These are phyloP conservation scores for Lactarius trivialis DNA, from an alignment of 768 basidiomycete species.

Conservation along the genomic window DNA sequence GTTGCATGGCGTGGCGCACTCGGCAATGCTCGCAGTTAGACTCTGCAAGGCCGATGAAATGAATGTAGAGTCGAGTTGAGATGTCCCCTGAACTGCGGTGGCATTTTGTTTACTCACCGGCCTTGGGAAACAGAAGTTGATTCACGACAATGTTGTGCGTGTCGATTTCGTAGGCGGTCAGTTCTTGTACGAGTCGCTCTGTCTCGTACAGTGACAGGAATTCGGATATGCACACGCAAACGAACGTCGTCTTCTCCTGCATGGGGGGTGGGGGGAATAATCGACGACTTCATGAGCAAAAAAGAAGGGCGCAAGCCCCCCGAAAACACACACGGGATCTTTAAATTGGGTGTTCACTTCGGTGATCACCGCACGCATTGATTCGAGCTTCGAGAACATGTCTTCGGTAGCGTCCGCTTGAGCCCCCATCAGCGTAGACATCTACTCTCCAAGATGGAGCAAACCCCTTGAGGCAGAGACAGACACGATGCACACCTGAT, in stretches of 20 bases:
- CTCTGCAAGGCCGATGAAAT: constrained; percentile 36
- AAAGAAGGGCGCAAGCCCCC: not conserved
- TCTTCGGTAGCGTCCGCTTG: constrained; percentile 88
- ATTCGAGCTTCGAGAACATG: constrained; percentile 97
- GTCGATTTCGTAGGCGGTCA: constrained; percentile 92
- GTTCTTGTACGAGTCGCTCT: constrained; percentile 93
- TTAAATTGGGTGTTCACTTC: constrained; percentile 99
- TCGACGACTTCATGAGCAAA: not conserved
- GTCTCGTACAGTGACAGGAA: constrained; percentile 98
- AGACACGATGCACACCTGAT: constrained; percentile 43
- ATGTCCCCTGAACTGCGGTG: not conserved
- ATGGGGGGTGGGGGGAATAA: not conserved
- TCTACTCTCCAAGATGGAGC: constrained; percentile 41
- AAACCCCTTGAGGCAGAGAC: not conserved
- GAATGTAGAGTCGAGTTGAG: not conserved
- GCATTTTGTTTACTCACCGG: constrained; percentile 46
- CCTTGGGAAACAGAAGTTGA: constrained; percentile 90
- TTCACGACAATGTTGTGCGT: constrained; percentile 99
- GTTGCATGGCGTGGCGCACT: constrained; percentile 95
- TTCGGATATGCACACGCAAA: constrained; percentile 98
- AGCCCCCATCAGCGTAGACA: constrained; percentile 96
- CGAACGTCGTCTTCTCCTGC: constrained; percentile 97
- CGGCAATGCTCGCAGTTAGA: constrained; percentile 94
- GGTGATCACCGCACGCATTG: constrained; percentile 94
- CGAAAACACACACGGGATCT: constrained; percentile 66